Evolutionary conservation across 2,329 filamentous ascomycete species (phyloP), one percentile per base, ranked within the genome.

Genomic region (Trichothecium roseum): DNA sequence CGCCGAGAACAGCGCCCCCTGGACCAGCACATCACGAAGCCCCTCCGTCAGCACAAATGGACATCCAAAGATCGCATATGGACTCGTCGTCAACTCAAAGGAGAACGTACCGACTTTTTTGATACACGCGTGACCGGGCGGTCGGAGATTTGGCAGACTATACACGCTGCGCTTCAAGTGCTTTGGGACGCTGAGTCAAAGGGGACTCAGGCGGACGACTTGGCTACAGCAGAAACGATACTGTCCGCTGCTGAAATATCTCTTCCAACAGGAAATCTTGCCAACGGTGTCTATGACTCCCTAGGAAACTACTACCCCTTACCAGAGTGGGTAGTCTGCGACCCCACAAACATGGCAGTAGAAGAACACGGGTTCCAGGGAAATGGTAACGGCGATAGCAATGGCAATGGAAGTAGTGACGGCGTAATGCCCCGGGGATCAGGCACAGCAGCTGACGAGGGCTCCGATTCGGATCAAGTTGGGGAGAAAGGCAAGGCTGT

Each of bases 121-220:
- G 87, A 95, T 41, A 95, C 88, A 2, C 68, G 86, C 32, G 84
- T 93, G 13, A 83, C 81, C 0, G 86, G 86, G 3, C 70, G 76
- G 4, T 50, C 69, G 4, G 84, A 94, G 56, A 72, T 91, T 18
- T 96, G 89, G 89, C 75, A 75, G 46, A 80, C 84, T 1, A 57
- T 95, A 12, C 70, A 71, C 31, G 64, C 76, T 1, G 81, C 79
- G 0, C 66, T 86, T 14, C 72, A 82, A 41, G 62, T 84, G 6
- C 55, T 94, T 41, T 81, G 81, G 62, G 67, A 68, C 9, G 64
- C 69, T 1, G 68, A 73, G 17, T 42, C 40, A 5, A 48, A 53
- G n/a, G 50, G 53, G 17, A 48, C 59, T 3, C 60, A 62, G 27
- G 55, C 51, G 4, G 50, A 60, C 8, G 65, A 59, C 10, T 51